Conservation (phyloP, 1,284 basidiomycete species). For the Trametes hirsuta region DNA sequence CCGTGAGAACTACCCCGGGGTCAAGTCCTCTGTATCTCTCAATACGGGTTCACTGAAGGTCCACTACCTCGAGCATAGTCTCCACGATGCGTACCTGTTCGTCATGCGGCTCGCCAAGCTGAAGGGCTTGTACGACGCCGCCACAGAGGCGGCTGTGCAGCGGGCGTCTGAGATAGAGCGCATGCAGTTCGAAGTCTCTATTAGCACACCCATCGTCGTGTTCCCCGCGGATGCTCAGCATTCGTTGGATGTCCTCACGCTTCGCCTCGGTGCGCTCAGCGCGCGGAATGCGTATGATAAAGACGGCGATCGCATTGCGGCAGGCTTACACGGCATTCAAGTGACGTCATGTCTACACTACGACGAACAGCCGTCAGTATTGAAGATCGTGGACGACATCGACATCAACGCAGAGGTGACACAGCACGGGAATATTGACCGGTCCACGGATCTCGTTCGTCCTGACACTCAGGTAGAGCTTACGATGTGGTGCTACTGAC, state of each 20-base stretch:
- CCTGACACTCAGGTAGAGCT: slow-evolving; percentile 72
- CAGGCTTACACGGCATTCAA: slow-evolving; percentile 86
- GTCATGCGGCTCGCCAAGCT: slow-evolving; percentile 87
- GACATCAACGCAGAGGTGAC: slow-evolving; percentile 74
- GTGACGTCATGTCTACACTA: slow-evolving; percentile 72
- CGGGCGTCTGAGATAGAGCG: slow-evolving; percentile 86
- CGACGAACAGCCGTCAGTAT: slow-evolving; percentile 49
- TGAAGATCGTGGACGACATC: slow-evolving; percentile 96
- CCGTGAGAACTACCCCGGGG: slow-evolving; percentile 67
- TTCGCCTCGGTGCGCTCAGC: slow-evolving; percentile 89
- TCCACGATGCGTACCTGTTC: slow-evolving; percentile 88
- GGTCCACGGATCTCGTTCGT: slow-evolving; percentile 47
- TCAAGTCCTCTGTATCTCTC: slow-evolving; percentile 87
- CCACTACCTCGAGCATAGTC: slow-evolving; percentile 86
- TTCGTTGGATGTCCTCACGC: slow-evolving; percentile 74
- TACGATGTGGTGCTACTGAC: background rate
- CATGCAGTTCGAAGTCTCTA: slow-evolving; percentile 90
- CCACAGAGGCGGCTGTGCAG: slow-evolving; percentile 91
- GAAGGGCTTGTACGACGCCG: slow-evolving; percentile 95
- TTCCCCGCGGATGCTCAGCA: slow-evolving; percentile 76
- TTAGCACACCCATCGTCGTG: slow-evolving; percentile 93
- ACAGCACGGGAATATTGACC: slow-evolving; percentile 61
- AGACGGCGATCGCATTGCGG: slow-evolving; percentile 66
- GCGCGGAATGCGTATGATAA: slow-evolving; percentile 82
- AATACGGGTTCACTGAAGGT: slow-evolving; percentile 92